Evolutionary conservation across 1,284 basidiomycete species (phyloP).

Genomic region (Cutaneotrichosporon sp.): DNA sequence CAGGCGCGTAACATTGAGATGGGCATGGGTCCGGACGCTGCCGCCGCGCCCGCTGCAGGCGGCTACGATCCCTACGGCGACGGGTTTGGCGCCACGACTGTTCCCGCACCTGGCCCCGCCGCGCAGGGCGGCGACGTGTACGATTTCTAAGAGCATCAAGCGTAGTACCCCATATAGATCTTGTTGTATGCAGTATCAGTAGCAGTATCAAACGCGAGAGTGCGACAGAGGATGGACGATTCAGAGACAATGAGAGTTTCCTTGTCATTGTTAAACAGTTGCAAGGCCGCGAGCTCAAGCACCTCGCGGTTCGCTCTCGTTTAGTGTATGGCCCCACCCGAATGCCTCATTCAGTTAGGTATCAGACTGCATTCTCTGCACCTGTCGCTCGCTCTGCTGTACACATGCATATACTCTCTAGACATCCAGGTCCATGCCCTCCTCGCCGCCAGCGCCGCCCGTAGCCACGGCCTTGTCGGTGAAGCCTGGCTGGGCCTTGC

Average conservation of each 20-base stretch:
- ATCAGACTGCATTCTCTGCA: not conserved
- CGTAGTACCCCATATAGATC: not conserved
- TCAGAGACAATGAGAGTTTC: too few relatives aligned
- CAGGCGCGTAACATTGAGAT: conserved; percentile 52
- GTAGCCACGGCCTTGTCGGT: conserved; percentile 23
- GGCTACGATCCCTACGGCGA: conserved; percentile 44
- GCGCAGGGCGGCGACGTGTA: conserved; percentile 34
- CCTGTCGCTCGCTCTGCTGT: not conserved
- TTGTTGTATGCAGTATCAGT: conserved; percentile 1
- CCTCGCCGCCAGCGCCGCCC: conserved; percentile 24
- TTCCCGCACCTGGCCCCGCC: conserved; percentile 12
- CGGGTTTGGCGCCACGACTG: conserved; percentile 24
- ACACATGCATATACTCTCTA: conserved; percentile 14
- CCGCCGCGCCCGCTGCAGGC: conserved; percentile 14
- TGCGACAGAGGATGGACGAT: too few relatives aligned
- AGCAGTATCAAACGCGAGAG: too few relatives aligned
- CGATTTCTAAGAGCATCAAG: conserved; percentile 34
- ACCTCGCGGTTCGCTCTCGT: too few relatives aligned
- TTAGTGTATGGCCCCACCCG: too few relatives aligned
- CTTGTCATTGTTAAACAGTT: too few relatives aligned
- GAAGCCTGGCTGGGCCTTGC: conserved; percentile 33
- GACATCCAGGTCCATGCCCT: conserved; percentile 19
- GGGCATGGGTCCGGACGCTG: conserved; percentile 43
- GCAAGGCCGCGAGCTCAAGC: too few relatives aligned
- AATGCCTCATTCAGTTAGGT: not conserved